These are phyloP conservation scores for Elaphomyces granulatus DNA, from an alignment of 495 filamentous ascomycete species.

Conservation along the genomic window DNA sequence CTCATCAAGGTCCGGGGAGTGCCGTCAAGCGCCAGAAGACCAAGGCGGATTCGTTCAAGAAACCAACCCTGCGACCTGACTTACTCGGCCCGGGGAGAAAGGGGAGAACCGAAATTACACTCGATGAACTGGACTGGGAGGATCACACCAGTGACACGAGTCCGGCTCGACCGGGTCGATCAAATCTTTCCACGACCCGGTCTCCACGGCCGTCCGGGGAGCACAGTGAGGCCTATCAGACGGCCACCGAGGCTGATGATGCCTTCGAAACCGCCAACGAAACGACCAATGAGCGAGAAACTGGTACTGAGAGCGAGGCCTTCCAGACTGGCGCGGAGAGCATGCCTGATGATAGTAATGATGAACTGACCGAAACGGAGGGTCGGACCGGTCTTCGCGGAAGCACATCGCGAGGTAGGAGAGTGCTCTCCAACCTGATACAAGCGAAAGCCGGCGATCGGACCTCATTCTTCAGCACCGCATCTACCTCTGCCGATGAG, in stretches of 20 bases:
- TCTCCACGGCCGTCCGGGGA: slow-evolving; percentile 18
- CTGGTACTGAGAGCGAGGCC: slow-evolving; percentile 71
- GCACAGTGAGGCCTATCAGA: slow-evolving; percentile 62
- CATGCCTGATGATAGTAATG: slow-evolving; percentile 65
- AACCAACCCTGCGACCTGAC: slow-evolving; percentile 49
- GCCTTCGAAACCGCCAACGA: slow-evolving; percentile 59
- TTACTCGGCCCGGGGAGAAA: slow-evolving; percentile 65
- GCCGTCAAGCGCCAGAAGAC: slow-evolving; percentile 53
- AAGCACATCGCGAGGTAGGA: slow-evolving; percentile 12
- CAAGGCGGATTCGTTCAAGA: slow-evolving; percentile 59
- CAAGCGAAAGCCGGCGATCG: slow-evolving; percentile 40
- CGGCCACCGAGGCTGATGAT: slow-evolving; percentile 71
- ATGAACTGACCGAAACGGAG: slow-evolving; percentile 82
- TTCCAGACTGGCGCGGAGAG: slow-evolving; percentile 84
- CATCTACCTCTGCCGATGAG: slow-evolving; percentile 76
- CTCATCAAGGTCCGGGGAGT: slow-evolving; percentile 24
- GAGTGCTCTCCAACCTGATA: slow-evolving; percentile 26
- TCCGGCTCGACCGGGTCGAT: slow-evolving; percentile 26
- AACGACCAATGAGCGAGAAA: slow-evolving; percentile 59
- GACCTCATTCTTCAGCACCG: slow-evolving; percentile 69
- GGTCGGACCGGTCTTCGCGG: slow-evolving; percentile 32
- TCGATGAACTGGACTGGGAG: slow-evolving; percentile 81
- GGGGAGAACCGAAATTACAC: slow-evolving; percentile 57
- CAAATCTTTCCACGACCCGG: slow-evolving; percentile 11
- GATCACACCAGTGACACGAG: slow-evolving; percentile 46